Evolutionary conservation across 495 filamentous ascomycete genomes (phyloP).

Genomic region (Penicillium goetzii): DNA sequence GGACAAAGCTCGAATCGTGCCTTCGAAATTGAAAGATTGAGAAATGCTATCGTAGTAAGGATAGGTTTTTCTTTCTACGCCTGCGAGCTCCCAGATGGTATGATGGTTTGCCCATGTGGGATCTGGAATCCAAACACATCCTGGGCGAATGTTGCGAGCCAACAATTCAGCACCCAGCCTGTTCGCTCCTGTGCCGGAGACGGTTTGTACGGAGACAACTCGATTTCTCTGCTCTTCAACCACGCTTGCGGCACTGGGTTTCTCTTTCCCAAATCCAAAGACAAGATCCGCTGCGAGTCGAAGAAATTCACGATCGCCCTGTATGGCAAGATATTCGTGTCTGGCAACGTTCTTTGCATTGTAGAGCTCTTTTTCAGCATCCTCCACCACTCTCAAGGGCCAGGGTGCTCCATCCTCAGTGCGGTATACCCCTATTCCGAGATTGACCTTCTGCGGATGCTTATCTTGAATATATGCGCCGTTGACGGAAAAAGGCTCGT

Average conservation of each 20-base stretch:
- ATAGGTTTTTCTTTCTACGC: not conserved
- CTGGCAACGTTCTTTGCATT: not conserved
- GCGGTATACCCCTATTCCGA: not conserved
- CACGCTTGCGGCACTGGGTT: not conserved
- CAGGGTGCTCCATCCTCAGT: not conserved
- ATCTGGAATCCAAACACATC: conserved; percentile 1
- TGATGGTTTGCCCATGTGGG: not conserved
- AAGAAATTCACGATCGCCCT: not conserved
- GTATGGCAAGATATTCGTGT: not conserved
- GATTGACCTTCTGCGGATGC: not conserved
- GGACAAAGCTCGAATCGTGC: not conserved
- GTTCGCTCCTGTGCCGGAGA: not conserved
- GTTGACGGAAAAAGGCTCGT: conserved; percentile 1
- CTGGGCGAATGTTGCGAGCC: not conserved
- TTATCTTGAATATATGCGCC: not conserved
- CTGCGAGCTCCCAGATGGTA: not conserved
- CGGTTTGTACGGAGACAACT: not conserved
- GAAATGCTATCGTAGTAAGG: not conserved
- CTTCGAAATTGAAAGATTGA: not conserved
- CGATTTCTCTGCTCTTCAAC: not conserved
- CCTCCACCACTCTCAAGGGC: not conserved
- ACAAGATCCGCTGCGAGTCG: not conserved
- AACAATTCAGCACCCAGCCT: not conserved
- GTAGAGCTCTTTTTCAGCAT: not conserved
- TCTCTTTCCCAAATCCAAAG: not conserved